A percentile compares a stretch with the other conserved stretches of the same genome.
phyloP scores from a whole-genome alignment of 176 grass and related monocot species.

The Canna indica region DNA sequence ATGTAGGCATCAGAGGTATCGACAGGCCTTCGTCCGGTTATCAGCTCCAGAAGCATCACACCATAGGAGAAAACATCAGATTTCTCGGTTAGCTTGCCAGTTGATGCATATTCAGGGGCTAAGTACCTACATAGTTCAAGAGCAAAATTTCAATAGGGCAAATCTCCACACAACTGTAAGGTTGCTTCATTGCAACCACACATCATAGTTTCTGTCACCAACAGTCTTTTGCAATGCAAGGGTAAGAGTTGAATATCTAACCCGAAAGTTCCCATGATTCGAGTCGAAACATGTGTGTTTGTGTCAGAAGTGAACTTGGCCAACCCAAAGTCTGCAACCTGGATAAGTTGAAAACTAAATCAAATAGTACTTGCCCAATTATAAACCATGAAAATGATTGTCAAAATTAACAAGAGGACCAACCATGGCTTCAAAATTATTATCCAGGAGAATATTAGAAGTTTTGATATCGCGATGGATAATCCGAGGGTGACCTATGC shows the following conservation, averaged over 20 bases:
- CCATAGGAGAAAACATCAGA: conserved; percentile 97
- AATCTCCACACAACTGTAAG: no score
- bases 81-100: conserved; percentile 87
- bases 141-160: neutral
- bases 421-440: conserved; percentile 90
- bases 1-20: conserved; percentile 37
- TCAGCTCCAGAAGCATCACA: conserved; percentile 91
- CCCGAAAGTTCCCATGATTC: conserved; percentile 98
- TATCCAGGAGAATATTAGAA: conserved; percentile 82
- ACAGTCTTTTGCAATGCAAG: neutral
- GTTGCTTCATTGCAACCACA: no score
- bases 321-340: conserved; percentile 93
- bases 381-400: neutral
- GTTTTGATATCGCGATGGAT: conserved; percentile 97
- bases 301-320: conserved; percentile 81
- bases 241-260: conserved; percentile 12
- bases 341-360: neutral
- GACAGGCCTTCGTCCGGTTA: conserved; percentile 67
- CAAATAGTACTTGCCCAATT: neutral
- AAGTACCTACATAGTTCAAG: conserved; percentile 40
- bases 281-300: conserved; percentile 89
- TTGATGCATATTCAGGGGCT: conserved; percentile 91
- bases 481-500: conserved; percentile 72
- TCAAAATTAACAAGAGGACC: neutral
- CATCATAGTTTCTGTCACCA: no score